Evolutionary conservation across 192 early-diverging fungal species (phyloP).

Genomic region (Funneliformis geosporum): DNA sequence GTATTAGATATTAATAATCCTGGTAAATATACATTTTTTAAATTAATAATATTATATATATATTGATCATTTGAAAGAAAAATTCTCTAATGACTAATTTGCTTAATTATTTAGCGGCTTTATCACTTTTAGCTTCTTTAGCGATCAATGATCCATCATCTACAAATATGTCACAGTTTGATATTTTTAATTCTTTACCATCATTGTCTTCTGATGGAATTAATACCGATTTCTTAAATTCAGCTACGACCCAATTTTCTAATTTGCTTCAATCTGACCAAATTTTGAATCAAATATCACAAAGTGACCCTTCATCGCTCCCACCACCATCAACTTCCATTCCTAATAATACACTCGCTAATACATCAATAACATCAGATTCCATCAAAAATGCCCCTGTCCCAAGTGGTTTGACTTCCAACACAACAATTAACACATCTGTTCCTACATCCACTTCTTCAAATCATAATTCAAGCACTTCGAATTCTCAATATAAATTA

Average conservation of each 20-base stretch:
- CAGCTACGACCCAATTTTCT: not conserved
- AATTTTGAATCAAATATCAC: not conserved
- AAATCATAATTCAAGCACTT: not conserved
- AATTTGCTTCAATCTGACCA: not conserved
- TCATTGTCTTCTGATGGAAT: not conserved
- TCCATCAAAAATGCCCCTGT: not conserved
- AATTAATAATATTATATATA: not conserved
- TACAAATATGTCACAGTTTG: constrained; percentile 3
- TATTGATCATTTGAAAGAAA: not conserved
- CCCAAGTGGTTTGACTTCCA: not conserved
- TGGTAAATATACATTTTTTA: not conserved
- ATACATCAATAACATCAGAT: not conserved
- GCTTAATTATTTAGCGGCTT: not conserved
- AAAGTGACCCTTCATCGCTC: not conserved
- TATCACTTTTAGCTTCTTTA: constrained; percentile 9
- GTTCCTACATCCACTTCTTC: not conserved
- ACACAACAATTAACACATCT: not conserved
- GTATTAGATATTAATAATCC: constrained; percentile 12
- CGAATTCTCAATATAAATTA: not conserved
- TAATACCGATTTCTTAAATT: constrained; percentile 8
- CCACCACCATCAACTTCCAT: not conserved
- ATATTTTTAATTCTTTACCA: constrained; percentile 13
- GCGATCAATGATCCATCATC: constrained; percentile 8
- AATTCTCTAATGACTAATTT: not conserved
- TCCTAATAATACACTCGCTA: not conserved